Base-by-base conservation (phyloP, 2,329 filamentous ascomycete species). In the Zymoseptoria pseudotritici region DNA sequence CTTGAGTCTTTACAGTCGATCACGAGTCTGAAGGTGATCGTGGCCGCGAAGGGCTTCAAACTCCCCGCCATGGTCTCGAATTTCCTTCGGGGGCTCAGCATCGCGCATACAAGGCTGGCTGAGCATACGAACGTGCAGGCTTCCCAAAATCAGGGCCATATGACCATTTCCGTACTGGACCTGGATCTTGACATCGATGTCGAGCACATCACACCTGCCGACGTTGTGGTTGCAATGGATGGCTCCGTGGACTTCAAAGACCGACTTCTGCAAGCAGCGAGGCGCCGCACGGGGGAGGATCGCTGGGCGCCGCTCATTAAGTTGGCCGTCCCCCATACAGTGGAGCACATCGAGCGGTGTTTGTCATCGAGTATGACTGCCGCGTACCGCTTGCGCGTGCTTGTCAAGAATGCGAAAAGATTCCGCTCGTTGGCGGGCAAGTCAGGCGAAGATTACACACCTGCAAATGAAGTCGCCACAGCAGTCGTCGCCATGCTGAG, bases 311-410 rank as follows among this genome's bases (percentile, higher is more conserved):
- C 65, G 46, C 54, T 78, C 3, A 62, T 78, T 9, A 72, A 74
- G 22, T 65, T 78, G 1, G 73, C 78, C 1, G 72, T 78, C 31
- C 75, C 76, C 1, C 67, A 71, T 46, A 72, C 76, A 0, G 65
- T 78, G 3, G 75, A 78, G 58, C 78, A 80, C 62, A 73, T 79
- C 54, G 73, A 78, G 57, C 71, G 70, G 9, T 78, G 74, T 55
- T 59, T 79, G 4, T 64, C 62, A 5, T n/a, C 64, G 10, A 58
- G 59, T 19, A 52, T 73, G 50, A 61, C 67, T 4, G 59, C 66
- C 13, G 56, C 60, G 7, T 64, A 70, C 6, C 70, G 70, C 5
- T 61, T 76, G 19, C 71, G 73, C 36, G 71, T 75, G 2, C 69
- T 77, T 2, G 55, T 79, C 1, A 72, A 70, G 19, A 72, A 71